Evolutionary conservation across 2,329 filamentous ascomycete species (phyloP).

Genomic region (Stemphylium beticola): DNA sequence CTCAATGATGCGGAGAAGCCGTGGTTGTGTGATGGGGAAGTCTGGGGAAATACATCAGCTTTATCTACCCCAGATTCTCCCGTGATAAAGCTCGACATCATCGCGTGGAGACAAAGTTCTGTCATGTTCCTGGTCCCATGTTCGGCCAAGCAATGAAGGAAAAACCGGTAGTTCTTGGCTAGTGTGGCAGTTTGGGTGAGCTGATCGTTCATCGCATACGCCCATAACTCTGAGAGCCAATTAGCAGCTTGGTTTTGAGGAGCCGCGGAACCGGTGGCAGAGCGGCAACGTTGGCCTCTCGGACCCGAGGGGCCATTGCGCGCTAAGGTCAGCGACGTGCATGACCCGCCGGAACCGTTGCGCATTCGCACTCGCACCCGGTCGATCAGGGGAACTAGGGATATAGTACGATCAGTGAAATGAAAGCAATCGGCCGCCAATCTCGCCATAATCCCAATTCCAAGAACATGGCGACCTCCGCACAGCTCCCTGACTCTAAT

Average conservation of each 20-base stretch:
- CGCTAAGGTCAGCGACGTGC: not conserved
- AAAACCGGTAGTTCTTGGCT: too few species aligned
- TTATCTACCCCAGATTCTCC: slow-evolving; percentile 73
- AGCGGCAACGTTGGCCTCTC: not conserved
- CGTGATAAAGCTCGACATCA: too few species aligned
- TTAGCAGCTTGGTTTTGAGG: not conserved
- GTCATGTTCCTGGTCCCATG: slow-evolving; percentile 1
- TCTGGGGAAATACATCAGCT: slow-evolving; percentile 50
- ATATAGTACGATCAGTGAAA: too few species aligned
- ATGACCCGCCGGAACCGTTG: slow-evolving; percentile 6
- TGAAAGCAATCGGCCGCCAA: too few species aligned
- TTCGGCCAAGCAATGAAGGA: too few species aligned
- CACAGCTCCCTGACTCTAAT: too few species aligned
- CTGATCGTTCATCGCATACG: too few species aligned
- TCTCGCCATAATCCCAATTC: too few species aligned
- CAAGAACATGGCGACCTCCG: too few species aligned
- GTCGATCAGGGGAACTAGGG: not conserved
- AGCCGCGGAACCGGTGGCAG: slow-evolving; percentile 5
- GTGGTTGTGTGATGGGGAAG: slow-evolving; percentile 9
- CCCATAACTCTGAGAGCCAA: too few species aligned
- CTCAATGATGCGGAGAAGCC: not conserved
- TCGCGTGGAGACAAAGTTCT: slow-evolving; percentile 59
- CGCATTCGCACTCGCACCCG: not conserved
- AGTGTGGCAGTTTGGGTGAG: too few species aligned
- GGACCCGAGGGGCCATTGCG: not conserved